Percentiles rank a stretch among this genome's conserved stretches.
Evolutionary conservation across 2,329 filamentous ascomycete genomes (phyloP).

Genomic region (Pyricularia pennisetigena): DNA sequence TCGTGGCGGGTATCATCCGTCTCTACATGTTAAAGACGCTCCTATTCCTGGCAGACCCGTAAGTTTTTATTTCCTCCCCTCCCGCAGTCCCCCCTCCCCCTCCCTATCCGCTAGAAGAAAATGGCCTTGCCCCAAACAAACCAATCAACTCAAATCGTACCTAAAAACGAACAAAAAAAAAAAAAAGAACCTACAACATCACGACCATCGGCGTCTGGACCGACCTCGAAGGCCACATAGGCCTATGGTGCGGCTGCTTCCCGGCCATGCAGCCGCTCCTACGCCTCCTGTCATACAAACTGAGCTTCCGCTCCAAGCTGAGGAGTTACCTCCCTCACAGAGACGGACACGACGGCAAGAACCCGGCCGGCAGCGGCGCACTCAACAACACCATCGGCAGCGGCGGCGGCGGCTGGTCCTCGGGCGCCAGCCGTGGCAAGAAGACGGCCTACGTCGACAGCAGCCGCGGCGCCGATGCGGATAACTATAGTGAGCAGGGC

Average conservation of each 20-base stretch:
- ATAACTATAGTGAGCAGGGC: background rate
- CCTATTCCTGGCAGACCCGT: slow-evolving; percentile 21
- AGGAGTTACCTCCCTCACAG: background rate
- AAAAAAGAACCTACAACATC: slow-evolving; percentile 25
- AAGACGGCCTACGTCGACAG: background rate
- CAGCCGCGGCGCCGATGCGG: background rate
- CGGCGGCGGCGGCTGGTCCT: background rate
- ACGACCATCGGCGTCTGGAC: slow-evolving; percentile 26
- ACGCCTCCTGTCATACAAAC: slow-evolving; percentile 17
- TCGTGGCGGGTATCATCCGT: slow-evolving; percentile 1
- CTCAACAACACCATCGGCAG: background rate
- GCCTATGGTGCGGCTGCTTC: slow-evolving; percentile 31
- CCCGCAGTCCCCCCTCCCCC: background rate
- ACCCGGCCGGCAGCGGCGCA: background rate
- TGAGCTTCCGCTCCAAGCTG: slow-evolving; percentile 14
- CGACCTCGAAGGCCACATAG: slow-evolving; percentile 28
- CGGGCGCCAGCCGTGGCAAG: background rate
- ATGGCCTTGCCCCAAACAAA: background rate
- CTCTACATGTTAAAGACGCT: slow-evolving; percentile 22
- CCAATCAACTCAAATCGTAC: background rate
- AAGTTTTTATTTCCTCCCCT: slow-evolving; percentile 9
- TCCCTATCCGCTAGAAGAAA: background rate
- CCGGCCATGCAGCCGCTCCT: slow-evolving; percentile 28
- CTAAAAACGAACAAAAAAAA: background rate
- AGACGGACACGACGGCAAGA: background rate